Evolutionary conservation across 108 stramenopile genomes (phyloP), one percentile per base, ranked within the genome.

Genomic region (Stephanodiscus triporus): DNA sequence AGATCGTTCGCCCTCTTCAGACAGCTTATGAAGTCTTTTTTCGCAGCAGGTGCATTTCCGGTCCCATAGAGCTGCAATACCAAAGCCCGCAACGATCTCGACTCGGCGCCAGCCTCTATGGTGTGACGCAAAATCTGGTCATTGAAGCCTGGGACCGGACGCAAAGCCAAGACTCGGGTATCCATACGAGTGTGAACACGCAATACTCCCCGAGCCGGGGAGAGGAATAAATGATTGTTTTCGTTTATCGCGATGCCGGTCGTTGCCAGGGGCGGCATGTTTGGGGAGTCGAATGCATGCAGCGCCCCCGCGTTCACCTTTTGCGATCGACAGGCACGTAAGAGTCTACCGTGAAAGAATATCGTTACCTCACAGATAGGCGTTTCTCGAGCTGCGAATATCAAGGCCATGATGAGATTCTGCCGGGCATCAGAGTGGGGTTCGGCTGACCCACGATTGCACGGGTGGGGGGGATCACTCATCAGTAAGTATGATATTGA

Each of bases 41-140:
- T 96, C 10, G 89, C 83, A 38, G 72, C 72, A 7, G 97, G 97
- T 27, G 88, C 83, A 72, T 98, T 99, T 32, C 99, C 97, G 3
- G 98, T 98, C 34, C 99, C 99, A 69, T 98, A 98, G 16, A 98
- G 74, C 75, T 98, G 92, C 60, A 99, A 68, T 8, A 99, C 93
- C 60, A 99, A 81, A 6, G 90, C 96, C 47, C 74, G 63, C 59
- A 95, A 68, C 50, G 76, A 51, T 14, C 63, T 76, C 67, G 84
- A 83, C 10, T 49, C 59, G 54, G 72, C 81, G 26, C 70, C 77
- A 19, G 88, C 71, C 26, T 82, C 73, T 24, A 61, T 61, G 6
- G 56, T 30, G 56, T 27, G 29, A 53, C 70, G 60, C 38, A 95
- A 73, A 71, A 89, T 85, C 54, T 70, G 81, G 73, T 98, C 97